Evolutionary conservation across 331 rosid species (phyloP).

Genomic region (Phaseolus coccineus): DNA sequence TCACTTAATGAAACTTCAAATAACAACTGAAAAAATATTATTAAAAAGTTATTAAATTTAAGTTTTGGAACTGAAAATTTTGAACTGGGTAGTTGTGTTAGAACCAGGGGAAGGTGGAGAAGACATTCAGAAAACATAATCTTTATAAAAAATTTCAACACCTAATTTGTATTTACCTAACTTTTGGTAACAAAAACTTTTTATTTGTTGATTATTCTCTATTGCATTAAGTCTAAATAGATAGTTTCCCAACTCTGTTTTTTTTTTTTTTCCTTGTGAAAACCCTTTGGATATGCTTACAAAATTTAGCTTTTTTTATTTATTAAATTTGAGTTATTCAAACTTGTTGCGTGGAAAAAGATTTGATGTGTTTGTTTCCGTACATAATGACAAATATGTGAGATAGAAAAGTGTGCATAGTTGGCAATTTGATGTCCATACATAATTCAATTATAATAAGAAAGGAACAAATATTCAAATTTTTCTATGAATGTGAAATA

Average conservation of each 20-base stretch:
- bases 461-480: no score
- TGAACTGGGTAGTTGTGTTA: slow-evolving; percentile 29
- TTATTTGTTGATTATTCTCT: neutral
- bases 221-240: no score
- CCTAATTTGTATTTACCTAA: neutral
- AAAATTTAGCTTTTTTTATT: no score
- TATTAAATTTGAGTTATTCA: neutral
- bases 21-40: no score
- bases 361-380: neutral
- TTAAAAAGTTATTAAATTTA: neutral
- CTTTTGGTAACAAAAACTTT: neutral
- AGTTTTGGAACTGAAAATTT: neutral
- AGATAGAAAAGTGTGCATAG: neutral
- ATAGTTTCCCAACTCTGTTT: no score
- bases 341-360: no score
- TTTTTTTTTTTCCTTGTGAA: no score
- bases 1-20: no score
- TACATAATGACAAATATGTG: neutral
- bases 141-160: slow-evolving; percentile 4
- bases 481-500: no score
- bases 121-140: neutral
- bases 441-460: no score
- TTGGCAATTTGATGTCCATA: neutral
- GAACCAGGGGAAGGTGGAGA: neutral
- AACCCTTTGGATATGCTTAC: no score